Evolutionary conservation across 768 basidiomycete genomes (phyloP).

Genomic region (Serendipita sp.): DNA sequence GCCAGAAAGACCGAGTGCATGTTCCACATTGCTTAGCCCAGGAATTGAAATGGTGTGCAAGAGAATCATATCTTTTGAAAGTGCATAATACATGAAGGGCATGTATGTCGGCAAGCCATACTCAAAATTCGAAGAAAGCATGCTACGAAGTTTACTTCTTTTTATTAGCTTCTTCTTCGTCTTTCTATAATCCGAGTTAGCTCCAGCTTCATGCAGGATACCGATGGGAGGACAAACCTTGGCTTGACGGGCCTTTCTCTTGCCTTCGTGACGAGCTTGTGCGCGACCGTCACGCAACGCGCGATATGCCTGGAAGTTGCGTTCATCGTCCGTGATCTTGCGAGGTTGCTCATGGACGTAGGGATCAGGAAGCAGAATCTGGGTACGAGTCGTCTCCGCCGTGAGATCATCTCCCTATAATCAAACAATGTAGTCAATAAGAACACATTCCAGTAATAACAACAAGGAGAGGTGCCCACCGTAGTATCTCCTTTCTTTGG

Average conservation of each 20-base stretch:
- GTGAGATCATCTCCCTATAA: constrained; percentile 66
- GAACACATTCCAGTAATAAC: background rate
- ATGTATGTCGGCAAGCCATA: background rate
- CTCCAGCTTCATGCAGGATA: background rate
- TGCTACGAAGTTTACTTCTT: constrained; percentile 47
- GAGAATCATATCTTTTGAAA: background rate
- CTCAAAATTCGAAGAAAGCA: constrained; percentile 1
- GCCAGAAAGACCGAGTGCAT: background rate
- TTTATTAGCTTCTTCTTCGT: constrained; percentile 84
- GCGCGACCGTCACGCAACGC: constrained; percentile 77
- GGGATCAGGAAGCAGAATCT: constrained; percentile 50
- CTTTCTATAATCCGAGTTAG: constrained; percentile 37
- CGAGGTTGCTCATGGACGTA: constrained; percentile 71
- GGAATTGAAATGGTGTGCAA: background rate
- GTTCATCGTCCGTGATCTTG: constrained; percentile 84
- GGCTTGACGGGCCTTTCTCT: constrained; percentile 68
- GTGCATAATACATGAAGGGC: constrained; percentile 4
- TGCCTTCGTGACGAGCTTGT: constrained; percentile 69
- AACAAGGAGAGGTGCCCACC: constrained; percentile 32
- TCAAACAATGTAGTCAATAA: constrained; percentile 8
- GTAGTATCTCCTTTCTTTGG: constrained; percentile 91
- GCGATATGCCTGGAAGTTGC: constrained; percentile 74
- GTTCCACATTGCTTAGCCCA: too few species aligned
- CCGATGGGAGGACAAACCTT: constrained; percentile 45
- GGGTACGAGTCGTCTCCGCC: constrained; percentile 53